Base-by-base conservation (phyloP, 2,329 filamentous ascomycete species). In the Cytospora mali region DNA sequence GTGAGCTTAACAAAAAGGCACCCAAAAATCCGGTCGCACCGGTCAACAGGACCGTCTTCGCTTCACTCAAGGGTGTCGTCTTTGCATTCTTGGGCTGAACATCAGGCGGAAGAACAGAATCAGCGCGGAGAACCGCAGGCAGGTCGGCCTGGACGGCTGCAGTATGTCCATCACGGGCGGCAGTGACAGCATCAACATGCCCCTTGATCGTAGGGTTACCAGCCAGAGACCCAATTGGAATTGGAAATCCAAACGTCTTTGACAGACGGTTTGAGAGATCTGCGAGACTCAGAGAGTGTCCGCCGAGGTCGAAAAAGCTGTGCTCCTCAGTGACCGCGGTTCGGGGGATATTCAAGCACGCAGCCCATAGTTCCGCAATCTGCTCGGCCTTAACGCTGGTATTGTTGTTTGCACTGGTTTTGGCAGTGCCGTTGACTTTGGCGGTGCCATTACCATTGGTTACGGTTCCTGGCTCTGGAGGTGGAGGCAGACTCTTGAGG, bases 251-350 rank as follows among this genome's bases (percentile, higher is more conserved):
- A 69, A 92, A 92, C 0, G 82, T 83, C 63, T 85, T 85, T 0
- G 88, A 87, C 16, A 93, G 73, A 35, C 86, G 85, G 28, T 86
- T 87, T n/a, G 90, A 86, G 28, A 94, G 81, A 64, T 92, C 88
- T 0, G 91, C 91, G n/a, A 94, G 83, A 2, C 87, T 86, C 58
- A 94, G 77, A 0, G 90, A 93, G 74, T 94, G 91, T 0, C 91
- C 91, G 39, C 91, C 91, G 1, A 94, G 78, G 64, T 93, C 91
- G 71, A 93, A 94, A 75, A 94, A 94, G 72, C 88, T 89, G 72
- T 92, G 88, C 65, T 91, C 87, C 1, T 79, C 83, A 71, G 88
- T 89, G 27, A 93, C 84, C 23, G 83, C 79, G 48, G 76, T 81
- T 11, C 80, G 76, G 0, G 88, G 82, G n/a, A 89, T 83, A 66